Evolutionary conservation across 495 filamentous ascomycete genomes (phyloP), one percentile per base, ranked within the genome.

Genomic region (Lindgomyces ingoldianus): DNA sequence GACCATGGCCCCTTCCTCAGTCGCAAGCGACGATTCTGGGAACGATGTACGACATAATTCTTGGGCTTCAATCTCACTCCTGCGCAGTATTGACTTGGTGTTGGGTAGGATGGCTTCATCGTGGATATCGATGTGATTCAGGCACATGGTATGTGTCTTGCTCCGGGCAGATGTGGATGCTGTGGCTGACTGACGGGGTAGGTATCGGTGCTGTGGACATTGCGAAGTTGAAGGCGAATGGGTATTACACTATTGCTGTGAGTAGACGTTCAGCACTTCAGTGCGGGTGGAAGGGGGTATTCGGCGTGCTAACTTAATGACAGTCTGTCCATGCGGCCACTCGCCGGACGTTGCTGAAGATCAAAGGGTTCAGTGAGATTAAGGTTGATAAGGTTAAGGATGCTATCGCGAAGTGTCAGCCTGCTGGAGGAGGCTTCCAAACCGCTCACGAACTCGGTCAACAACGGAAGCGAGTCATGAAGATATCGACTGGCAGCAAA

Each of bases 371-470:
- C 75, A 90, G 87, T 57, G 89, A 92, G 70, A 80, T 87, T 69
- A 91, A 91, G 74, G 89, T 91, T 12, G 89, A 91, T 60, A 91
- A 91, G 72, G 80, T 92, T 72, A 91, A 91, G 70, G 89, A 91
- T 66, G 89, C 89, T 21, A 82, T 87, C 41, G 78, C 81, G 61
- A 92, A 92, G 69, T 87, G 87, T 61, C 77, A 86, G 88, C 87
- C 89, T 16, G 78, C 81, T 46, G 78, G 79, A 9, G 84, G 80
- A 55, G 86, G 88, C n/a, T 92, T 91, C 77, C 86, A 89, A 50
- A 91, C 89, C 4, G 89, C 87, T 25, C 83, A 87, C 69, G 89
- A 92, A 70, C 80, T 91, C 36, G 80, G 82, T 33, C 83, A 89
- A 48, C 79, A 87, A 65, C 82, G 89, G 24, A 89, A 89, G 68